Percentiles rank a stretch among this genome's conserved stretches.
These are phyloP conservation scores for Beauveria bassiana DNA, from an alignment of 2,329 filamentous ascomycete genomes.

Conservation along the genomic window DNA sequence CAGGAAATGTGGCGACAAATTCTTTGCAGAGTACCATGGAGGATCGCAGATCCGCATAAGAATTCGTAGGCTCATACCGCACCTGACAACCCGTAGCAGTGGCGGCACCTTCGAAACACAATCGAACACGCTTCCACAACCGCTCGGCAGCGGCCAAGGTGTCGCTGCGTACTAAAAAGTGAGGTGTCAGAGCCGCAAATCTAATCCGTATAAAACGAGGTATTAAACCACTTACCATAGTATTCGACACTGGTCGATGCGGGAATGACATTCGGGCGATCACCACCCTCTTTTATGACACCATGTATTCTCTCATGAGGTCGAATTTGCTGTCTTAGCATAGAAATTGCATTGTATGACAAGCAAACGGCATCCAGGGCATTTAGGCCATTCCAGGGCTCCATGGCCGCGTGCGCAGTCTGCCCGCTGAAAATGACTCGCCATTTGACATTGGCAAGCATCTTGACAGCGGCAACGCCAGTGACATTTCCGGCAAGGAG, in stretches of 20 bases:
- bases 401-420: slow-evolving; percentile 38
- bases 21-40: slow-evolving; percentile 33
- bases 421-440: slow-evolving; percentile 30
- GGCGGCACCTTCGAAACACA: slow-evolving; percentile 23
- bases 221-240: slow-evolving; percentile 14
- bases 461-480: slow-evolving; percentile 20
- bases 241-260: slow-evolving; percentile 34
- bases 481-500: slow-evolving; percentile 13
- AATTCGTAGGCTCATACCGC: slow-evolving; percentile 16
- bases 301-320: slow-evolving; percentile 43
- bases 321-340: slow-evolving; percentile 41
- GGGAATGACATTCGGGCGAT: slow-evolving; percentile 34
- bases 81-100: slow-evolving; percentile 20
- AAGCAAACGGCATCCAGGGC: slow-evolving; percentile 41
- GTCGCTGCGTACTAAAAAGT: slow-evolving; percentile 20
- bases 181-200: not conserved
- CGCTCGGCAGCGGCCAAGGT: slow-evolving; percentile 21
- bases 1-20: slow-evolving; percentile 32
- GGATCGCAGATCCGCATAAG: slow-evolving; percentile 35
- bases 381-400: slow-evolving; percentile 43
- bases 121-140: slow-evolving; percentile 21
- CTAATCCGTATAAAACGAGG: slow-evolving; percentile 11
- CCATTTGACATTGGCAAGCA: slow-evolving; percentile 25
- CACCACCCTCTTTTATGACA: slow-evolving; percentile 34
- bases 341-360: slow-evolving; percentile 32